phyloP scores from a whole-genome alignment of 2,329 filamentous ascomycete species.

The Ophiostoma tasmaniense region DNA sequence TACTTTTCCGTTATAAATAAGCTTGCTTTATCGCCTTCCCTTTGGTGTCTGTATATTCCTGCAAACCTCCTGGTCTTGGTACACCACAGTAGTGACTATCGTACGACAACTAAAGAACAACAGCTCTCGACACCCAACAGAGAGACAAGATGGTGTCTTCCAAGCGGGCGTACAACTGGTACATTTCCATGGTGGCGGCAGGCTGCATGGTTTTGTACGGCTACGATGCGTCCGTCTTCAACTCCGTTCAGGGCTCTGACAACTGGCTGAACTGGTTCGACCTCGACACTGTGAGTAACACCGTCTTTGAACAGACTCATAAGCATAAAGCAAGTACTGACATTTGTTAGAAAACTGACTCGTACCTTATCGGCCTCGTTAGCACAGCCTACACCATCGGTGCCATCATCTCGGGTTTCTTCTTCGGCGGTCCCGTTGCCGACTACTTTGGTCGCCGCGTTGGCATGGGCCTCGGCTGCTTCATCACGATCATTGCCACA shows the following conservation, averaged over 20 bases:
- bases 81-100: background rate
- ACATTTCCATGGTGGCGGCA: constrained; percentile 60
- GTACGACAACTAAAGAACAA: background rate
- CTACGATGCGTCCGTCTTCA: constrained; percentile 67
- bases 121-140: no score
- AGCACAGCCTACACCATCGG: constrained; percentile 65
- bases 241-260: constrained; percentile 58
- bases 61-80: background rate
- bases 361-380: constrained; percentile 41
- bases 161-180: constrained; percentile 26
- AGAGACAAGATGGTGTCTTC: constrained; percentile 3
- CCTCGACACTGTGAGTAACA: constrained; percentile 26
- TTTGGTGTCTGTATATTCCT: background rate
- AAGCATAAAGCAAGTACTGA: background rate
- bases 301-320: no score
- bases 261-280: constrained; percentile 61
- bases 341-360: constrained; percentile 27
- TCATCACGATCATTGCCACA: constrained; percentile 58
- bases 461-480: constrained; percentile 57
- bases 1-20: background rate
- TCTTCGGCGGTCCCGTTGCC: constrained; percentile 55
- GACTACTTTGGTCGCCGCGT: constrained; percentile 54
- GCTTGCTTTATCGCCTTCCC: background rate
- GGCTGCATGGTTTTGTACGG: constrained; percentile 69
- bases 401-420: constrained; percentile 61